A percentile compares a stretch with the other conserved stretches of the same genome.
These are phyloP conservation scores for Nyssa sinensis DNA, from an alignment of 148 eudicot genomes.

Conservation along the genomic window DNA sequence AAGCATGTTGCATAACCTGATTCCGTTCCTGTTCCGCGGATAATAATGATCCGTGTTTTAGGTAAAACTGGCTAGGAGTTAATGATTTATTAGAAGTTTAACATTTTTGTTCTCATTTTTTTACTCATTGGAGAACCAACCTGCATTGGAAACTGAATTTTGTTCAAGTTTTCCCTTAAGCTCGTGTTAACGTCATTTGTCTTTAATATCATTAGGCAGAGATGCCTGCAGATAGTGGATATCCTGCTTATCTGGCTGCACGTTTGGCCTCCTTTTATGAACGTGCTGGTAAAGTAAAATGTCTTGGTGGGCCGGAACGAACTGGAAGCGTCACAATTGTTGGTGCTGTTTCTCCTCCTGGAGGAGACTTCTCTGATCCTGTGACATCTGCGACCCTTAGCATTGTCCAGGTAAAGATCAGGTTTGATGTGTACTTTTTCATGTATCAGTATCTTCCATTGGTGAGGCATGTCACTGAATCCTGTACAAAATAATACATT, in stretches of 20 bases:
- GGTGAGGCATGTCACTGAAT: not conserved
- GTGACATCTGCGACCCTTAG: conserved; percentile 98
- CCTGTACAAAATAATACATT: not conserved
- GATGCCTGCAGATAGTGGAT: conserved; percentile 99
- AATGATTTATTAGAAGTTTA: not conserved
- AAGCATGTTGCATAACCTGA: too few species aligned
- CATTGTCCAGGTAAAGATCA: conserved; percentile 81
- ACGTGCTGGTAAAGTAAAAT: conserved; percentile 99
- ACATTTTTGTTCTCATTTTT: not conserved
- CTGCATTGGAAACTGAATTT: conserved; percentile 5
- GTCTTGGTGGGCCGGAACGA: conserved; percentile 99
- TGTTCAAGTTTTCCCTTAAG: not conserved
- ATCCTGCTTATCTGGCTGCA: conserved; percentile 99
- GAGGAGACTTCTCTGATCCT: conserved; percentile 99
- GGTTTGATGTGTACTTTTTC: not conserved
- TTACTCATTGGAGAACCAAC: not conserved
- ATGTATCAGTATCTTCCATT: not conserved
- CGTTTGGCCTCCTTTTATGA: conserved; percentile 98
- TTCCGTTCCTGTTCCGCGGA: too few species aligned
- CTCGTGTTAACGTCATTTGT: not conserved
- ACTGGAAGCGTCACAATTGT: conserved; percentile 98
- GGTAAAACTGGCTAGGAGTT: too few species aligned
- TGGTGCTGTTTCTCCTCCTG: conserved; percentile 99
- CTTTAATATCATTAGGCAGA: conserved; percentile 58
- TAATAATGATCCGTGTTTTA: too few species aligned